Evolutionary conservation across 495 filamentous ascomycete species (phyloP), one percentile per base, ranked within the genome.

Genomic region (Copromyces sp.): DNA sequence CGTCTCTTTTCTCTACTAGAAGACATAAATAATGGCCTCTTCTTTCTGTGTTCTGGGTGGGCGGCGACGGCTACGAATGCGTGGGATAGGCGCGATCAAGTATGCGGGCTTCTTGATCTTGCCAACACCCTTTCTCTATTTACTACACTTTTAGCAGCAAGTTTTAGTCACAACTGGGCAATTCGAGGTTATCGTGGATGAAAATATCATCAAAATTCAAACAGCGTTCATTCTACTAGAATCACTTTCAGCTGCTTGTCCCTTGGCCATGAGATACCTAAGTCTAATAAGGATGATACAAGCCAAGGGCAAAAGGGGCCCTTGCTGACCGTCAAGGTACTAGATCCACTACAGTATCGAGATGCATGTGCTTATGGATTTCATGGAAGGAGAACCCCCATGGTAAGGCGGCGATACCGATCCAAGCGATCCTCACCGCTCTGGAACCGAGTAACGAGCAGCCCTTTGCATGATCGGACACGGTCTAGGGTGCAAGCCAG

Each of bases 21-120:
- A 79, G 80, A 82, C 81, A 82, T 78, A 61, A 61, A 61, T 61
- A 78, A 80, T 71, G 78, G 78, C 79, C 76, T 79, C 77, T 61
- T 59, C 32, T 61, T 61, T 61, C 47, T 81, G 80, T 82, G 83
- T 82, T 79, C 74, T 77, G 78, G 80, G 79, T 77, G 81, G 80
- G 78, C 75, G 77, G 76, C 68, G 69, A 71, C 73, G 71, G 69
- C 74, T 79, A 76, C 78, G 78, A 78, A 76, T 75, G 76, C 70
- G 79, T 77, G 77, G 74, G 79, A 74, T 77, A 77, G 83, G 82
- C 81, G 77, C 79, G 82, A 79, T 80, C 80, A 82, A 83, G 81
- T 79, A 83, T 80, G 78, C 78, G 79, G 78, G 53, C 53, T 61
- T 61, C 53, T 61, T 61, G 53, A 61, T 61, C 53, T 61, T 61